These are phyloP conservation scores for Betula pendula DNA, from an alignment of 306 rosid species.

Conservation along the genomic window DNA sequence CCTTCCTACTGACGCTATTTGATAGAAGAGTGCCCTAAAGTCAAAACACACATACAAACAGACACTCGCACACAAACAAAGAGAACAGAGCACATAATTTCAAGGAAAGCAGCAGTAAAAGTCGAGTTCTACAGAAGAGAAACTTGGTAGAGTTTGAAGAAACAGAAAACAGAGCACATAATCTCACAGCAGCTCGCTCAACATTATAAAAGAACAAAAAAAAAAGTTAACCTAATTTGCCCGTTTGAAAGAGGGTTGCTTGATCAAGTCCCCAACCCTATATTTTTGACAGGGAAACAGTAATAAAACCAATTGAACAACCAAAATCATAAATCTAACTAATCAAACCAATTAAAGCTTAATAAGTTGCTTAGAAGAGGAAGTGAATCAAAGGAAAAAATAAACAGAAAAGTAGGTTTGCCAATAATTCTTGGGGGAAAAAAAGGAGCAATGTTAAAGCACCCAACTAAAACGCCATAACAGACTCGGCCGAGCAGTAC, in stretches of 20 bases:
- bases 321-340: neutral
- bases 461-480: neutral
- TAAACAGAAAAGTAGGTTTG: neutral
- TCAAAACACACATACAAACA: slow-evolving; percentile 6
- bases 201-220: too few species aligned
- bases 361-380: neutral
- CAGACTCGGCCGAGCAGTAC: neutral
- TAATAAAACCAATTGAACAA: neutral
- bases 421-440: neutral
- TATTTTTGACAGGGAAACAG: neutral
- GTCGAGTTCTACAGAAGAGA: neutral
- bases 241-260: neutral
- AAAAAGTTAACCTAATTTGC: neutral
- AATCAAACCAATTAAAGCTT: neutral
- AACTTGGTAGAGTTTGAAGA: neutral
- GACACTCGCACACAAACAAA: slow-evolving; percentile 9
- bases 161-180: too few species aligned
- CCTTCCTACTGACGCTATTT: slow-evolving; percentile 6
- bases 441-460: neutral
- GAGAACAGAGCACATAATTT: neutral
- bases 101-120: neutral
- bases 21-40: slow-evolving; percentile 8
- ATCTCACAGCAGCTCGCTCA: too few species aligned
- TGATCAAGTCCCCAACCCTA: neutral
- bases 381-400: neutral